Base-by-base conservation (phyloP, 352 stramenopile species). In the Globisporangium solare region DNA sequence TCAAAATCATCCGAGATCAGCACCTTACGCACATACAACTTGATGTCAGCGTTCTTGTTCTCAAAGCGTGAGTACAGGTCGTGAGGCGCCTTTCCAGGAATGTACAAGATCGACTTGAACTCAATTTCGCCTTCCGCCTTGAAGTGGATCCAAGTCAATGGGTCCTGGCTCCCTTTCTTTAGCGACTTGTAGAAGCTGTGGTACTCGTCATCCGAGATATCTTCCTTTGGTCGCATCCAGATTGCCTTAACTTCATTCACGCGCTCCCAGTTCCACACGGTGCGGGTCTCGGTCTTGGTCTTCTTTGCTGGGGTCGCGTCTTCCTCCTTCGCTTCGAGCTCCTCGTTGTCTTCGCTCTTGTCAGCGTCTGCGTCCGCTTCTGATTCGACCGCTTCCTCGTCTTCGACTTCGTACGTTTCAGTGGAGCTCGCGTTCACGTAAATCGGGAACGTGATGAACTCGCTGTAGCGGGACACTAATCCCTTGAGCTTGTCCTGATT, bases 391-490 rank as follows among this genome's bases (percentile, higher is more conserved):
- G 74, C 72, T 4, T 79, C 74, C 8, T 92, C 27, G 7, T 35
- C 84, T 54, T 96, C 88, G 14, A 98, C 94, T 56, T 98, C 89
- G 51, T 94, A 90, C 15, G 74, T 91, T 63, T 97, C 86, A 11
- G 85, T 98, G 55, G 85, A 89, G 46, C 81, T 97, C 63, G 96
- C 85, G 64, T 98, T 86, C n/a, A 99, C 72, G 68, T 97, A 98
- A 68, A 99, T 99, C 3, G 98, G 98, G 77, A 99, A 99, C 31
- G 85, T 98, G 60, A 99, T 99, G 79, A 99, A 99, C 82, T 99
- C 98, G 22, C 94, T 99, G 82, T 99, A 99, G 67, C 97, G 94
- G 48, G 93, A 79, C 40, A 99, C 92, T 21, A 99, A 78, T 14
- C 78, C 67, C 70, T 98, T 96, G 51, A 99, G 83, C 63, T 96